These are phyloP conservation scores for Yamadazyma philogaea DNA, from an alignment of 805 yeast species.

Conservation along the genomic window DNA sequence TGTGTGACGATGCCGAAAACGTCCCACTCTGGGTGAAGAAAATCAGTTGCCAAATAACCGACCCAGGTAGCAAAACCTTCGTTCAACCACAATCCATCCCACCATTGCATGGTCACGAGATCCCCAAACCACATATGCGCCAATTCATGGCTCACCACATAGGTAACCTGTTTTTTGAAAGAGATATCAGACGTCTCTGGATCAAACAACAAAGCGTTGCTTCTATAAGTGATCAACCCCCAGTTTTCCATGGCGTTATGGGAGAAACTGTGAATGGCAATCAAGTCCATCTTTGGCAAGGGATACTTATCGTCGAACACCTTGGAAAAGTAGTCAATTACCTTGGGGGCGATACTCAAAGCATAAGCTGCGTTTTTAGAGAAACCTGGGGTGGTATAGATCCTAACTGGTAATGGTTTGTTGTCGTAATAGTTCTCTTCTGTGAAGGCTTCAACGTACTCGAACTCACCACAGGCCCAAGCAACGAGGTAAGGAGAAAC, in stretches of 20 bases:
- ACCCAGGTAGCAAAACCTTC: conserved; percentile 92
- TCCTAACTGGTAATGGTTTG: conserved; percentile 45
- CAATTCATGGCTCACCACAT: conserved; percentile 80
- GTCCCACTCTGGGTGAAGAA: conserved; percentile 78
- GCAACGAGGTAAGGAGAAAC: conserved; percentile 59
- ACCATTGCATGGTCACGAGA: conserved; percentile 88
- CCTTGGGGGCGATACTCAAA: conserved; percentile 44
- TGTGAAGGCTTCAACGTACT: conserved; percentile 48
- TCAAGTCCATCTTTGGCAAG: conserved; percentile 73
- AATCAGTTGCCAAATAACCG: conserved; percentile 66
- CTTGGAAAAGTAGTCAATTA: conserved; percentile 47
- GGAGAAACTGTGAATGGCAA: conserved; percentile 75
- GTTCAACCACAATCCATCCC: conserved; percentile 89
- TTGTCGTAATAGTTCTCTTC: conserved; percentile 33
- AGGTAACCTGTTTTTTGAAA: conserved; percentile 69
- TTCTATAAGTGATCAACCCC: conserved; percentile 72
- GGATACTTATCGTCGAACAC: conserved; percentile 60
- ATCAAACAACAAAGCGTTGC: conserved; percentile 49
- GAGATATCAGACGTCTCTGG: conserved; percentile 44
- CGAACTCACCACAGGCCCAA: conserved; percentile 59
- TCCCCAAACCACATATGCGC: conserved; percentile 95
- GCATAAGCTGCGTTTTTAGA: conserved; percentile 48
- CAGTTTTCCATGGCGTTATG: conserved; percentile 93
- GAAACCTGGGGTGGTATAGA: conserved; percentile 52
- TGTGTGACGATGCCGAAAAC: conserved; percentile 58